A percentile compares a stretch with the other conserved stretches of the same genome.
phyloP scores from a whole-genome alignment of 257 asterid species.

The Nyctanthes arbortristis region DNA sequence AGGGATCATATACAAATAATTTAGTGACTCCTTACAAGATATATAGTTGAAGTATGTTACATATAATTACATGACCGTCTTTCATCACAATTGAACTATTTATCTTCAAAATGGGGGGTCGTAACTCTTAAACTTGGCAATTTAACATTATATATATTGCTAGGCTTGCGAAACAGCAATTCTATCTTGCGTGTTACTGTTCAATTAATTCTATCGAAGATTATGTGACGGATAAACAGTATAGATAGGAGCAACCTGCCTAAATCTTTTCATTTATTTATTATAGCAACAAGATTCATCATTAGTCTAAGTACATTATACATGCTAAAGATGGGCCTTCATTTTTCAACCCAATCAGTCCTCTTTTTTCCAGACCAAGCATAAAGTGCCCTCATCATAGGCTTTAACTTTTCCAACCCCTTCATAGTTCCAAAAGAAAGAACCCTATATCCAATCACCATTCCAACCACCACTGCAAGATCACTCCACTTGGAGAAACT shows the following conservation, averaged over 20 bases:
- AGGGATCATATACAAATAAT: too few relatives aligned
- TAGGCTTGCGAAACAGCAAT: too few relatives aligned
- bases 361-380: not conserved
- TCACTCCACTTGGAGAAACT: conserved; percentile 64
- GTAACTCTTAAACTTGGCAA: too few relatives aligned
- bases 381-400: conserved; percentile 22
- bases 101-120: too few relatives aligned
- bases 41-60: too few relatives aligned
- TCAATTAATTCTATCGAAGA: not conserved
- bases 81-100: too few relatives aligned
- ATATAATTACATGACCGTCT: too few relatives aligned
- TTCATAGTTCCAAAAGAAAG: conserved; percentile 42
- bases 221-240: too few relatives aligned
- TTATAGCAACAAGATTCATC: not conserved
- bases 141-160: too few relatives aligned
- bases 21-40: too few relatives aligned
- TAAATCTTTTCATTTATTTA: too few relatives aligned
- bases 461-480: conserved; percentile 44
- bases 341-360: not conserved
- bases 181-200: not conserved
- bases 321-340: not conserved
- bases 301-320: not conserved
- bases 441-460: conserved; percentile 44
- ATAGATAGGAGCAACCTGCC: not conserved
- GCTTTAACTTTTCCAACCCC: conserved; percentile 34